Conservation (phyloP, 352 stramenopile species). For the Aphanomyces stellatus region DNA sequence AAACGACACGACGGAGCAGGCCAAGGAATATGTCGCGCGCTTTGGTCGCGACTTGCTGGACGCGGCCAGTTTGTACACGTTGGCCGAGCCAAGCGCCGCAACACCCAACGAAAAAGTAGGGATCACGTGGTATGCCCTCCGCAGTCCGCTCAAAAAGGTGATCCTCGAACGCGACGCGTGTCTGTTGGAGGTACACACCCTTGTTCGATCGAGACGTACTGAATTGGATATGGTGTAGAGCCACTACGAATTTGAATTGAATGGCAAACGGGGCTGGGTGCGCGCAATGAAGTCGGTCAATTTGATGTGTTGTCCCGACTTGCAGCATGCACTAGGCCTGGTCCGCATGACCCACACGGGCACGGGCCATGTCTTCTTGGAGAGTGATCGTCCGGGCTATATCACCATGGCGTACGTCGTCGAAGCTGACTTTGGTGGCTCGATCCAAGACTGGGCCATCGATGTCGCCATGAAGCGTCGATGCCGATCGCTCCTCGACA, state of each 20-base stretch:
- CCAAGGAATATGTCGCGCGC: neutral
- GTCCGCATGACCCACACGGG: neutral
- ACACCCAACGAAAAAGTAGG: neutral
- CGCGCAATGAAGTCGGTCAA: neutral
- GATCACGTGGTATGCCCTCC: neutral
- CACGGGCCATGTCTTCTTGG: neutral
- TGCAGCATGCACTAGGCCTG: too few species aligned
- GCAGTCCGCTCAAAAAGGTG: neutral
- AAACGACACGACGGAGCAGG: neutral
- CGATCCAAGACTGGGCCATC: neutral
- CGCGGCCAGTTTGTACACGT: neutral
- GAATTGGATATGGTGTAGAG: too few species aligned
- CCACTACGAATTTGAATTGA: neutral
- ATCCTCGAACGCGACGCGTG: neutral
- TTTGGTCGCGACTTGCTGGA: neutral
- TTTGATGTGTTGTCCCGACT: neutral
- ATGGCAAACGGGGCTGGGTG: neutral
- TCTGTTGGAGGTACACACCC: neutral
- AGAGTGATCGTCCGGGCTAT: neutral
- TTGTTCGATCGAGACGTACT: too few species aligned
- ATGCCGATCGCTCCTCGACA: neutral
- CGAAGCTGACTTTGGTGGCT: neutral
- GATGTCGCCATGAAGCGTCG: neutral
- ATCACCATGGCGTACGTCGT: neutral
- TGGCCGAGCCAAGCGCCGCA: neutral